A percentile compares a stretch with the other conserved stretches of the same genome.
phyloP scores from a whole-genome alignment of 2,329 filamentous ascomycete species.

The Fusarium sp. region DNA sequence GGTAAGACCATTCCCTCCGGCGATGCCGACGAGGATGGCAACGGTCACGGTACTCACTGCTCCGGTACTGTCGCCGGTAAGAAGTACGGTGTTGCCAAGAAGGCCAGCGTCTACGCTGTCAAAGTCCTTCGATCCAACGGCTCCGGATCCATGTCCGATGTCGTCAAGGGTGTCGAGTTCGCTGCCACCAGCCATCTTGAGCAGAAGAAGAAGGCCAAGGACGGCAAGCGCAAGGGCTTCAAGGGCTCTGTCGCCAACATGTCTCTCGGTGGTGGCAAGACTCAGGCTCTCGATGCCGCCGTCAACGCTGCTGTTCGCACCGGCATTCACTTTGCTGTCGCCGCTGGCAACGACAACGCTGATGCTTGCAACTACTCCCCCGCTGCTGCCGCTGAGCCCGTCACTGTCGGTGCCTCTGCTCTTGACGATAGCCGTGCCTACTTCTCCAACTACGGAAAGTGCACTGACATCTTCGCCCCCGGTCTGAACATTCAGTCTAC shows the following conservation, averaged over 20 bases:
- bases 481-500: conserved; percentile 97
- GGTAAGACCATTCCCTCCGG: conserved; percentile 92
- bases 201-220: conserved; percentile 83
- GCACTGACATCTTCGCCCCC: conserved; percentile 98
- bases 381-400: conserved; percentile 88
- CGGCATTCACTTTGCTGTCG: conserved; percentile 97
- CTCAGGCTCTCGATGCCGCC: conserved; percentile 87
- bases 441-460: conserved; percentile 99
- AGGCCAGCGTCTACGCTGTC: conserved; percentile 95
- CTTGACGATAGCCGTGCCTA: conserved; percentile 96
- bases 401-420: conserved; percentile 96
- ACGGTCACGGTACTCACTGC: conserved; percentile 99
- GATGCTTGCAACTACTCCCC: conserved; percentile 99
- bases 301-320: conserved; percentile 93
- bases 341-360: conserved; percentile 98
- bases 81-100: conserved; percentile 99
- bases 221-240: conserved; percentile 93
- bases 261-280: conserved; percentile 98
- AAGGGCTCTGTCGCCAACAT: conserved; percentile 99
- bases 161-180: conserved; percentile 98
- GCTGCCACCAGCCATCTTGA: conserved; percentile 84
- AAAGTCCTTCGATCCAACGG: conserved; percentile 98
- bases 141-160: conserved; percentile 98
- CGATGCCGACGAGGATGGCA: conserved; percentile 92
- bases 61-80: conserved; percentile 97